Conservation (phyloP, 1,284 basidiomycete genomes). For the Moniliella sp. region DNA sequence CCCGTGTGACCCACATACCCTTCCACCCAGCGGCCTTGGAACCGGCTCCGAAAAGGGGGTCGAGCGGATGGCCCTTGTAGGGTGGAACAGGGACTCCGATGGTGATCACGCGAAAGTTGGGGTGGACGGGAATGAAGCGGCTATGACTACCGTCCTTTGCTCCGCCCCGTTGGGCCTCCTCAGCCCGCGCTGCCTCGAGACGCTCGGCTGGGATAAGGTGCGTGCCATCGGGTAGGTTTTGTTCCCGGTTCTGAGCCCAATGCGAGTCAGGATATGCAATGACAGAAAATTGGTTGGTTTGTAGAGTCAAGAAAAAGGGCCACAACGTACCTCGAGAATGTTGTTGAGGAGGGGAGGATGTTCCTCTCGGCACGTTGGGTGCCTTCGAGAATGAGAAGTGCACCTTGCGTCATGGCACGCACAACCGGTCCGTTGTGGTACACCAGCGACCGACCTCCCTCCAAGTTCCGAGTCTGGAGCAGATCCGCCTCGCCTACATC, state of each 20-base stretch:
- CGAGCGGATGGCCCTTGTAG: conserved; percentile 33
- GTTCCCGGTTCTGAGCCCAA: conserved; percentile 20
- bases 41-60: conserved; percentile 36
- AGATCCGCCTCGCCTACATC: conserved; percentile 35
- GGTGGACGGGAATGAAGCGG: conserved; percentile 30
- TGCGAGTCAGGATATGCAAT: no score
- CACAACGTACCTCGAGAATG: conserved; percentile 26
- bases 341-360: conserved; percentile 34
- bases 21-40: conserved; percentile 33
- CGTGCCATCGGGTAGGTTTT: conserved; percentile 34
- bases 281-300: no score
- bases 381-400: conserved; percentile 33
- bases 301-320: conserved; percentile 5
- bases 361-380: conserved; percentile 32
- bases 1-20: conserved; percentile 8
- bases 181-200: conserved; percentile 12
- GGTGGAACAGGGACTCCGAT: conserved; percentile 30
- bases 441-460: conserved; percentile 23
- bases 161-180: conserved; percentile 6
- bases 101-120: conserved; percentile 34
- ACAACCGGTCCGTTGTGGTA: conserved; percentile 34
- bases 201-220: conserved; percentile 33
- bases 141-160: conserved; percentile 4
- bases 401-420: conserved; percentile 33
- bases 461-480: conserved; percentile 29